phyloP scores from a whole-genome alignment of 2,329 filamentous ascomycete species.

The Pseudocercospora macadamiae region DNA sequence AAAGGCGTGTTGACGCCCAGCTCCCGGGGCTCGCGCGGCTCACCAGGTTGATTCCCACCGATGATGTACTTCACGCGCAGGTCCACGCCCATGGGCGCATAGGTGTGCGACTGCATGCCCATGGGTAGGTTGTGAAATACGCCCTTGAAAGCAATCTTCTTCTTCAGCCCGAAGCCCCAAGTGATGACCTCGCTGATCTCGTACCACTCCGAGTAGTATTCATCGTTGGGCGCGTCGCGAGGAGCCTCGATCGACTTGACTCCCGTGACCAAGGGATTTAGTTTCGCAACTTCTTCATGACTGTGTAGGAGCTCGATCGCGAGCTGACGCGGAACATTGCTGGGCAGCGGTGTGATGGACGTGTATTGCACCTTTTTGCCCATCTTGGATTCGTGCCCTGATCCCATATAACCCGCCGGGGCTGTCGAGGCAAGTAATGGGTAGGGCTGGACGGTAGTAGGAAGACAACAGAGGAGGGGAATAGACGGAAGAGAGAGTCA shows the following conservation, averaged over 20 bases:
- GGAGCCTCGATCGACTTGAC: slow-evolving; percentile 68
- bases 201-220: slow-evolving; percentile 75
- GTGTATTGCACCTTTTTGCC: slow-evolving; percentile 67
- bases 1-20: slow-evolving; percentile 66
- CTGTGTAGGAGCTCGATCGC: slow-evolving; percentile 73
- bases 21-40: slow-evolving; percentile 64
- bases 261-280: slow-evolving; percentile 69
- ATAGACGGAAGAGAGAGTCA: background rate
- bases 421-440: background rate
- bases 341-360: slow-evolving; percentile 70
- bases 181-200: slow-evolving; percentile 72
- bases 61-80: slow-evolving; percentile 70
- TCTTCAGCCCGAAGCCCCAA: slow-evolving; percentile 67
- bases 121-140: slow-evolving; percentile 74
- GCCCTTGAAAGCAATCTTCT: slow-evolving; percentile 68
- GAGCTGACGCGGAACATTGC: slow-evolving; percentile 70
- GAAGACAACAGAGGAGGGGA: background rate
- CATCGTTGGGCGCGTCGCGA: slow-evolving; percentile 66
- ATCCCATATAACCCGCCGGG: background rate
- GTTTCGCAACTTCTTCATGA: slow-evolving; percentile 69
- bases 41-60: slow-evolving; percentile 69
- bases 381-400: slow-evolving; percentile 26
- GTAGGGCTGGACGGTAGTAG: background rate
- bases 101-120: slow-evolving; percentile 72
- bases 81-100: slow-evolving; percentile 68